Percentiles rank a stretch among this genome's conserved stretches.
These are phyloP conservation scores for Hordeum vulgare DNA, from an alignment of 176 grass and related monocot genomes.

Conservation along the genomic window DNA sequence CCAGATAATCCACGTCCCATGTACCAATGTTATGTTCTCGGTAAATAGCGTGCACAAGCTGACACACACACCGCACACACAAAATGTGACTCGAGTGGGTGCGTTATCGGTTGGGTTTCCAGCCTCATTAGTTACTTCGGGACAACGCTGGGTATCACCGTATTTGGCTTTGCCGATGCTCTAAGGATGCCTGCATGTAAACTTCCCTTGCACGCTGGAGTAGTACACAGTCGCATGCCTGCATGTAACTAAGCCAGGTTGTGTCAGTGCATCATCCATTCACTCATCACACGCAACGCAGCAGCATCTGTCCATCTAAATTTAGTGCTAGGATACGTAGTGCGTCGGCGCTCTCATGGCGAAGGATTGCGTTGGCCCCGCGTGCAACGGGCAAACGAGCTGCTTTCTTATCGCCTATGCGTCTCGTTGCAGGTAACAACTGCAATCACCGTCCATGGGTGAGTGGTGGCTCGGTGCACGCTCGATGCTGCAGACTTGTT, in stretches of 20 bases:
- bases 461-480: background rate
- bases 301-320: background rate
- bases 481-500: background rate
- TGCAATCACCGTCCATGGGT: background rate
- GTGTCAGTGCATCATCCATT: background rate
- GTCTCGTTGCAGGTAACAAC: background rate
- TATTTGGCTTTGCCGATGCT: background rate
- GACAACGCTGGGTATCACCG: background rate
- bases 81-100: background rate
- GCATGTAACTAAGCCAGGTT: background rate
- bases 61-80: too few species aligned
- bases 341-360: background rate
- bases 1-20: too few species aligned
- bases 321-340: background rate
- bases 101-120: background rate
- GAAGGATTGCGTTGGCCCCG: background rate
- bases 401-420: conserved; percentile 13
- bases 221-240: background rate
- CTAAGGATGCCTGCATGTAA: background rate
- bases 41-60: background rate
- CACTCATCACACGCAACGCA: background rate
- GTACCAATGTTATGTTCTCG: background rate
- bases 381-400: background rate
- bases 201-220: conserved; percentile 22
- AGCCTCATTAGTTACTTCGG: background rate